phyloP scores from a whole-genome alignment of 2,329 filamentous ascomycete genomes.

The Blastomyces gilchristii region DNA sequence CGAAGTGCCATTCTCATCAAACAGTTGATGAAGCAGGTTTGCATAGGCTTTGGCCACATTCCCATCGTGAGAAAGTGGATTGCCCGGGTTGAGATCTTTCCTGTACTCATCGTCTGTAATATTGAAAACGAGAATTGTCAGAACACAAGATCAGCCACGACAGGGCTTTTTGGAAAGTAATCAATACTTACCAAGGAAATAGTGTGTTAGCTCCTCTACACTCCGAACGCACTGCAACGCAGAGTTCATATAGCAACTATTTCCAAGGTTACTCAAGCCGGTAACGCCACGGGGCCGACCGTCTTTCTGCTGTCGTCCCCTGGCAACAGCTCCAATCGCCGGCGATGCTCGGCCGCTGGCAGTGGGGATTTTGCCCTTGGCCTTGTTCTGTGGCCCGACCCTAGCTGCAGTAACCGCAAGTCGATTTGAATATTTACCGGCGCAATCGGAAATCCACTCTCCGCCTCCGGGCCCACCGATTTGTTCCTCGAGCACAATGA shows the following conservation, averaged over 20 bases:
- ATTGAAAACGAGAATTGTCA: slow-evolving; percentile 5
- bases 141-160: not conserved
- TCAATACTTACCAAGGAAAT: slow-evolving; percentile 56
- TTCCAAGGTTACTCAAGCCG: slow-evolving; percentile 81
- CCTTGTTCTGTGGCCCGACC: slow-evolving; percentile 24
- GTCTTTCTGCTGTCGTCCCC: slow-evolving; percentile 59
- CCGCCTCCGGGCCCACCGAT: slow-evolving; percentile 45
- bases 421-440: slow-evolving; percentile 32
- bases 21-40: slow-evolving; percentile 65
- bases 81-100: slow-evolving; percentile 71
- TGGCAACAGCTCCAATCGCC: slow-evolving; percentile 47
- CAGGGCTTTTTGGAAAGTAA: not conserved
- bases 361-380: slow-evolving; percentile 35
- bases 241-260: slow-evolving; percentile 99
- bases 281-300: slow-evolving; percentile 65
- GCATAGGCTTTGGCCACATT: slow-evolving; percentile 79
- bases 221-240: slow-evolving; percentile 89
- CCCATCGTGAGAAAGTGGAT: slow-evolving; percentile 76
- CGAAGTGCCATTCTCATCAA: slow-evolving; percentile 54
- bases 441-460: slow-evolving; percentile 46
- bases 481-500: slow-evolving; percentile 75
- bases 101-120: slow-evolving; percentile 53
- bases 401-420: slow-evolving; percentile 42
- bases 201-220: slow-evolving; percentile 85
- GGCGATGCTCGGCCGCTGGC: slow-evolving; percentile 59